phyloP scores from a whole-genome alignment of 805 yeast species.

The Myxozyma udenii region DNA sequence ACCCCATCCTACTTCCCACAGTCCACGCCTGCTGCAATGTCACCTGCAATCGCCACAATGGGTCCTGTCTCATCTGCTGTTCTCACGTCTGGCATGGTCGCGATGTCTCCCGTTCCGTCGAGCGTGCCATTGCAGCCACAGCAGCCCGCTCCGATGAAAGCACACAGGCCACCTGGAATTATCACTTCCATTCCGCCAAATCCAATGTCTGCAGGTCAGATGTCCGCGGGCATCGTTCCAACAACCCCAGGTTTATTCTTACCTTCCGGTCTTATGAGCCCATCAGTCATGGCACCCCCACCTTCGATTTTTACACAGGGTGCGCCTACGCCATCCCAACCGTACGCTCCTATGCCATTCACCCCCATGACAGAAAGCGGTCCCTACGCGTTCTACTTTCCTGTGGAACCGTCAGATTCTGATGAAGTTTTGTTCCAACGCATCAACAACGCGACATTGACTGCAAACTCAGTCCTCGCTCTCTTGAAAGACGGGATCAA shows the following conservation, averaged over 20 bases:
- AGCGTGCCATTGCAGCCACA: background rate
- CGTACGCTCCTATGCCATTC: slow-evolving; percentile 3
- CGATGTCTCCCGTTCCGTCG: background rate
- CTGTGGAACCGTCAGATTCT: slow-evolving; percentile 45
- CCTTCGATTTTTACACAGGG: background rate
- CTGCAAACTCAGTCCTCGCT: slow-evolving; percentile 74
- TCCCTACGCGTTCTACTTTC: slow-evolving; percentile 24
- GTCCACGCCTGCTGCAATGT: background rate
- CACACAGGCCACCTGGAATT: slow-evolving; percentile 10
- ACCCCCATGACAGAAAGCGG: slow-evolving; percentile 20
- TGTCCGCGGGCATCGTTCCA: slow-evolving; percentile 3
- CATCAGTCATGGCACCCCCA: slow-evolving; percentile 2
- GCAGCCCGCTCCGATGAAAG: slow-evolving; percentile 5
- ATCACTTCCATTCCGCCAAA: slow-evolving; percentile 2
- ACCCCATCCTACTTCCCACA: slow-evolving; percentile 10
- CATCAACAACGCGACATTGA: slow-evolving; percentile 57
- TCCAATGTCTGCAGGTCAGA: no score
- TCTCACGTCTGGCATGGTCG: background rate
- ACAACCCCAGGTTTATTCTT: slow-evolving; percentile 17
- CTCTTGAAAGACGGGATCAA: slow-evolving; percentile 55
- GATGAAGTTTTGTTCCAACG: slow-evolving; percentile 68
- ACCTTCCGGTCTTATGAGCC: slow-evolving; percentile 10
- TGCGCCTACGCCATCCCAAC: background rate
- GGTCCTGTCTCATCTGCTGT: background rate
- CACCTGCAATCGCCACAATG: background rate